Conservation (phyloP, 2,329 filamentous ascomycete genomes). For the Arthrobotrys megalospora region DNA sequence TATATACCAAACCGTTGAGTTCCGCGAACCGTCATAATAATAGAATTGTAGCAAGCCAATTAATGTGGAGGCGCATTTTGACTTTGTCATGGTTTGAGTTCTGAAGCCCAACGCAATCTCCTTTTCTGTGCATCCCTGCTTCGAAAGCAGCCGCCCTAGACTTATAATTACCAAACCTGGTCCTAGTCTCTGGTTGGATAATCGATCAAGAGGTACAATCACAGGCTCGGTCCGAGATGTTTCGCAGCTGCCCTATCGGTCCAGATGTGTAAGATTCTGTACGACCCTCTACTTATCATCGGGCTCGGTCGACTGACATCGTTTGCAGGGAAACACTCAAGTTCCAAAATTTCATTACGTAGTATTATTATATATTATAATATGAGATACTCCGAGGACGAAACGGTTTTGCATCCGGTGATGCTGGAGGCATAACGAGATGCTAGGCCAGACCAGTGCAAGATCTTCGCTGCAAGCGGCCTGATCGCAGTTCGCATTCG, state of each 20-base stretch:
- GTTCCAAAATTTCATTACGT: conserved; percentile 23
- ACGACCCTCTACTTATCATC: conserved; percentile 33
- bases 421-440: conserved; percentile 31
- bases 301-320: conserved; percentile 40
- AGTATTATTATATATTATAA: background rate
- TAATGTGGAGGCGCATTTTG: conserved; percentile 18
- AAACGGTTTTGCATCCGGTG: conserved; percentile 39
- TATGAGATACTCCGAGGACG: conserved; percentile 1
- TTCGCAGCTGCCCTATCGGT: conserved; percentile 30
- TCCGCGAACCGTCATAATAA: conserved; percentile 3
- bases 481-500: conserved; percentile 49
- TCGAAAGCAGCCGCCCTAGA: background rate
- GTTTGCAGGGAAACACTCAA: conserved; percentile 7
- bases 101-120: conserved; percentile 25
- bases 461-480: conserved; percentile 36
- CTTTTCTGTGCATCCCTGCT: conserved; percentile 16
- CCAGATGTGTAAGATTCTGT: conserved; percentile 14
- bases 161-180: background rate
- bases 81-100: conserved; percentile 33
- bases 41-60: conserved; percentile 1
- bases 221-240: conserved; percentile 15
- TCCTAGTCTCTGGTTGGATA: conserved; percentile 1
- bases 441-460: conserved; percentile 28
- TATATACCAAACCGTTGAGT: background rate
- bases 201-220: conserved; percentile 34